phyloP scores from a whole-genome alignment of 2,329 filamentous ascomycete species.

The Lanzia echinophila region DNA sequence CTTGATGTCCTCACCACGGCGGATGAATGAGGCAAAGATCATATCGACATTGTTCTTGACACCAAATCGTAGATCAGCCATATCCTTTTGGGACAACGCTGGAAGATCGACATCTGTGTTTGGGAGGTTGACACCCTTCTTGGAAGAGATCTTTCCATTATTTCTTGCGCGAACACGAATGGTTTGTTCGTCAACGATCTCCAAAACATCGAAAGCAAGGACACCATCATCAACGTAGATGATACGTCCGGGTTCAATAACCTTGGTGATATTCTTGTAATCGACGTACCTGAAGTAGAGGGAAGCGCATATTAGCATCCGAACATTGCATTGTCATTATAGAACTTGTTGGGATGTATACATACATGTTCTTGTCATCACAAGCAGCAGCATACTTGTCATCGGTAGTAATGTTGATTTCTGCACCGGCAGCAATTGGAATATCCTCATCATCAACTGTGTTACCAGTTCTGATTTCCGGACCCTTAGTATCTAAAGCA shows the following conservation, averaged over 20 bases:
- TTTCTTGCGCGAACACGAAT: slow-evolving; percentile 83
- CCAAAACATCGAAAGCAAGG: slow-evolving; percentile 88
- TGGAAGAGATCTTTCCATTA: slow-evolving; percentile 97
- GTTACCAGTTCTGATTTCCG: slow-evolving; percentile 81
- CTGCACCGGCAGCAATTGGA: slow-evolving; percentile 73
- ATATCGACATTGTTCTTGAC: slow-evolving; percentile 99
- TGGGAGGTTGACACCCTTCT: slow-evolving; percentile 98
- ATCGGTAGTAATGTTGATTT: slow-evolving; percentile 96
- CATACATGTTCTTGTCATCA: slow-evolving; percentile 90
- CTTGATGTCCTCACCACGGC: slow-evolving; percentile 84
- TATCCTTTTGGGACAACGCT: slow-evolving; percentile 96
- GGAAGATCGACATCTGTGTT: slow-evolving; percentile 98
- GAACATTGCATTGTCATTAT: neutral
- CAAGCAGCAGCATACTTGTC: slow-evolving; percentile 80
- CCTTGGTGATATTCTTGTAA: slow-evolving; percentile 99
- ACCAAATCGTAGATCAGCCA: slow-evolving; percentile 86
- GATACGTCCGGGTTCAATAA: slow-evolving; percentile 82
- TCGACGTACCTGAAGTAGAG: slow-evolving; percentile 69
- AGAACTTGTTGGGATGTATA: slow-evolving; percentile 11
- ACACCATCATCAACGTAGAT: slow-evolving; percentile 99
- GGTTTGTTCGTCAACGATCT: slow-evolving; percentile 82
- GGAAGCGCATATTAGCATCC: neutral
- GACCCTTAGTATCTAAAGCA: slow-evolving; percentile 79
- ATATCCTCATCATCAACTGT: slow-evolving; percentile 65
- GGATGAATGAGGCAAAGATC: slow-evolving; percentile 98